Evolutionary conservation across 2,329 filamentous ascomycete genomes (phyloP).

Genomic region (Lasiodiplodia gonubiensis): DNA sequence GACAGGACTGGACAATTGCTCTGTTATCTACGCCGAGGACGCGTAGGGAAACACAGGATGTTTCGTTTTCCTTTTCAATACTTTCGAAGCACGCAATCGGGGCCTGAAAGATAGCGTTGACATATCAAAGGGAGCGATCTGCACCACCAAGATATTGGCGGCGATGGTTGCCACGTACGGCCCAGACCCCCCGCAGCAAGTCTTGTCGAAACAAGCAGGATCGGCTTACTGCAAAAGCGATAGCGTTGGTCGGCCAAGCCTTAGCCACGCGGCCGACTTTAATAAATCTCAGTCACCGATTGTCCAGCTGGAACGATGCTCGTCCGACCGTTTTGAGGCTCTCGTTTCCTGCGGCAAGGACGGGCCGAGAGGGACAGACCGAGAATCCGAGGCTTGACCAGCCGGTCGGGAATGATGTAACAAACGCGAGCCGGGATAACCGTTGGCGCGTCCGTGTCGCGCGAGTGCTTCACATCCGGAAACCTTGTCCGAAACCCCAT

Average conservation of each 20-base stretch:
- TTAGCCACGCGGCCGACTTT: not conserved
- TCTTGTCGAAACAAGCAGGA: constrained; percentile 2
- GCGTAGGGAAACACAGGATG: not conserved
- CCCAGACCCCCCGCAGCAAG: not conserved
- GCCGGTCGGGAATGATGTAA: not conserved
- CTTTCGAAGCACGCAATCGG: not conserved
- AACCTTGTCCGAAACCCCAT: not conserved
- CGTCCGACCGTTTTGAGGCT: constrained; percentile 10
- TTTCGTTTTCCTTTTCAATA: constrained; percentile 3
- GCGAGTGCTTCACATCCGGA: not conserved
- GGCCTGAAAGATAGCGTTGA: not conserved
- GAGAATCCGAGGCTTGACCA: constrained; percentile 16
- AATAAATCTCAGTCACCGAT: not conserved
- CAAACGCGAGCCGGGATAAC: not conserved
- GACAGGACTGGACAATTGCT: not conserved
- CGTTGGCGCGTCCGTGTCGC: not conserved
- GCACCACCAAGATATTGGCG: not conserved
- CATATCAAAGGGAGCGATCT: constrained; percentile 3
- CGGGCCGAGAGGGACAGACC: constrained; percentile 13
- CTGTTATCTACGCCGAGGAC: constrained; percentile 1
- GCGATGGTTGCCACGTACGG: not conserved
- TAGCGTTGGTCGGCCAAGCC: not conserved
- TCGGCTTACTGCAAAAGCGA: not conserved
- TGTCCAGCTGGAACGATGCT: constrained; percentile 10
- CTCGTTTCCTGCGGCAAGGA: not conserved